Percentiles rank a stretch among this genome's conserved stretches.
phyloP scores from a whole-genome alignment of 202 grass and related monocot species.

The Carex arenaria region DNA sequence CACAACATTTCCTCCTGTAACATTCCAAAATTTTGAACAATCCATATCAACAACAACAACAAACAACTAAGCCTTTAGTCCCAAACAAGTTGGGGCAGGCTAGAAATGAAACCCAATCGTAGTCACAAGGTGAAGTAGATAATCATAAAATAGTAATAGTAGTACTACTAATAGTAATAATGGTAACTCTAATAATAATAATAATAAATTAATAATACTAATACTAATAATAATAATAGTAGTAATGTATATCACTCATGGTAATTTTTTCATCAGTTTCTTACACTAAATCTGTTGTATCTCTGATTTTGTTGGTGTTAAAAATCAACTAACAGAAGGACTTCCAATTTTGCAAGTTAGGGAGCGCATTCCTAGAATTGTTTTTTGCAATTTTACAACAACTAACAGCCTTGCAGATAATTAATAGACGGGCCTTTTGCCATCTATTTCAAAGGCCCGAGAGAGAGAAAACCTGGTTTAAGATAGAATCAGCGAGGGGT shows the following conservation, averaged over 20 bases:
- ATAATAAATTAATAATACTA: no score
- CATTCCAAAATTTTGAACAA: background rate
- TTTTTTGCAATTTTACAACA: background rate
- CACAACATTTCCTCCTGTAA: background rate
- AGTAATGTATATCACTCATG: background rate
- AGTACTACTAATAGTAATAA: no score
- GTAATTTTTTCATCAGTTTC: background rate
- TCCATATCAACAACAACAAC: background rate
- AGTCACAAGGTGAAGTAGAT: no score
- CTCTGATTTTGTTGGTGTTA: background rate
- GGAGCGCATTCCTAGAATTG: no score
- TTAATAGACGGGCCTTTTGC: background rate
- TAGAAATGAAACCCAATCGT: no score
- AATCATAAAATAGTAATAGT: no score
- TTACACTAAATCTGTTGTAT: background rate
- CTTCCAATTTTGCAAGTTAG: background rate
- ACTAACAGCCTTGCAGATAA: background rate
- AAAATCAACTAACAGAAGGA: background rate
- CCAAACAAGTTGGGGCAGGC: no score
- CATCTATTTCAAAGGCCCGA: background rate
- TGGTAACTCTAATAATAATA: no score
- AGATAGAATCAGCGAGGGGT: conserved; percentile 61
- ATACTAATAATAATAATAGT: no score
- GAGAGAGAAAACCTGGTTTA: conserved; percentile 48
- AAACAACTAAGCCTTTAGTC: no score